phyloP scores from a whole-genome alignment of 192 early-diverging fungal genomes.

The Coemansia sp. region DNA sequence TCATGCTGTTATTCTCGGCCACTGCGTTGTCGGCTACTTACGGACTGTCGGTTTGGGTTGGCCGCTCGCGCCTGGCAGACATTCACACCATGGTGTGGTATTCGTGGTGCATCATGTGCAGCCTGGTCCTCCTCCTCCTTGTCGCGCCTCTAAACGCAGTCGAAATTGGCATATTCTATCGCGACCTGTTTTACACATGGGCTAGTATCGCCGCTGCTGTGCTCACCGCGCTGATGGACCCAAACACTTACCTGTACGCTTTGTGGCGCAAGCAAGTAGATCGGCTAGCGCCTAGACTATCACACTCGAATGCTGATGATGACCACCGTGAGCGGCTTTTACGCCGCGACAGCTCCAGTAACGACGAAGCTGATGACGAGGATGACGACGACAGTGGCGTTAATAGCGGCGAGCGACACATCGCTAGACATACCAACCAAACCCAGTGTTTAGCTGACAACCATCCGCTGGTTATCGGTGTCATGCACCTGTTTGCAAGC shows the following conservation, averaged over 20 bases:
- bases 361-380: not conserved
- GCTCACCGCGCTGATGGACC: slow-evolving; percentile 39
- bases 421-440: not conserved
- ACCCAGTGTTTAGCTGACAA: not conserved
- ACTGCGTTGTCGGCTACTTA: slow-evolving; percentile 28
- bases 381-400: not conserved
- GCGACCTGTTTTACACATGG: slow-evolving; percentile 43
- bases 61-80: slow-evolving; percentile 32
- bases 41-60: slow-evolving; percentile 34
- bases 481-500: slow-evolving; percentile 6
- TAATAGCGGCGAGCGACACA: not conserved
- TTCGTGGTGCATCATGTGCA: slow-evolving; percentile 36
- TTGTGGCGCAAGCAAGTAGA: slow-evolving; percentile 18
- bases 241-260: slow-evolving; percentile 17
- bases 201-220: slow-evolving; percentile 30
- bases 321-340: slow-evolving; percentile 24
- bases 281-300: not conserved
- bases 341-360: slow-evolving; percentile 2
- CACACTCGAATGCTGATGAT: not conserved
- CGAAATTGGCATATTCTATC: slow-evolving; percentile 43
- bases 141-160: slow-evolving; percentile 41
- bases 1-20: slow-evolving; percentile 39
- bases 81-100: slow-evolving; percentile 35
- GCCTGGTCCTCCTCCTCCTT: slow-evolving; percentile 29
- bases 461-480: not conserved